Conservation (phyloP, 352 stramenopile genomes). For the Pythium scleroteichum region DNA sequence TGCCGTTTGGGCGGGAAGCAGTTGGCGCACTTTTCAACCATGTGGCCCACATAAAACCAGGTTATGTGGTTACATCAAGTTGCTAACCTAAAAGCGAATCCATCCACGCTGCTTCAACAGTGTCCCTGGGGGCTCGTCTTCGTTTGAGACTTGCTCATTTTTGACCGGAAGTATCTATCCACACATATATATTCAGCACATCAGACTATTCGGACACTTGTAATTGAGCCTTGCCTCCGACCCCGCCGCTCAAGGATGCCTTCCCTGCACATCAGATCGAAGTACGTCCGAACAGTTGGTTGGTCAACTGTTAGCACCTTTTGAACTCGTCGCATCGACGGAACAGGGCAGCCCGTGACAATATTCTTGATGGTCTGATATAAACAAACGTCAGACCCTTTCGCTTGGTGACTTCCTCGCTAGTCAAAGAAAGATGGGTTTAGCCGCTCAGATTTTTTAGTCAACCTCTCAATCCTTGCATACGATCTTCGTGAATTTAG, state of each 20-base stretch:
- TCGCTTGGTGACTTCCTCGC: too few relatives aligned
- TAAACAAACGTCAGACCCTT: conserved; percentile 3
- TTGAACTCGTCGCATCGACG: conserved; percentile 22
- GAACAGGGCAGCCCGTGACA: conserved; percentile 6
- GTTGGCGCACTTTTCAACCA: not conserved
- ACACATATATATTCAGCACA: not conserved
- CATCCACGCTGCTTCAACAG: too few relatives aligned
- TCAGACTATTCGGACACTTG: too few relatives aligned
- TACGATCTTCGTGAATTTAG: conserved; percentile 20
- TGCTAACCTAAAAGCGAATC: too few relatives aligned
- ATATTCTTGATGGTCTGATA: conserved; percentile 27
- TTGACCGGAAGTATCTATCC: conserved; percentile 2
- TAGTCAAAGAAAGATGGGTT: too few relatives aligned
- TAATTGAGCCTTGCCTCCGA: conserved; percentile 5
- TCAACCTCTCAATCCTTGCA: not conserved
- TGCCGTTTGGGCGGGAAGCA: conserved; percentile 24
- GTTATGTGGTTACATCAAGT: too few relatives aligned
- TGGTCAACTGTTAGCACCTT: not conserved
- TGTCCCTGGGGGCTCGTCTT: too few relatives aligned
- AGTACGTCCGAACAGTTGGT: conserved; percentile 11
- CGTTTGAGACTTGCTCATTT: not conserved
- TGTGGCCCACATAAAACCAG: conserved; percentile 13
- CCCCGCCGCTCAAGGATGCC: conserved; percentile 21
- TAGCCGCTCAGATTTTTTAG: too few relatives aligned
- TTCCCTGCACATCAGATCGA: conserved; percentile 27